These are phyloP conservation scores for Cadophora malorum DNA, from an alignment of 2,329 filamentous ascomycete genomes.

Conservation along the genomic window DNA sequence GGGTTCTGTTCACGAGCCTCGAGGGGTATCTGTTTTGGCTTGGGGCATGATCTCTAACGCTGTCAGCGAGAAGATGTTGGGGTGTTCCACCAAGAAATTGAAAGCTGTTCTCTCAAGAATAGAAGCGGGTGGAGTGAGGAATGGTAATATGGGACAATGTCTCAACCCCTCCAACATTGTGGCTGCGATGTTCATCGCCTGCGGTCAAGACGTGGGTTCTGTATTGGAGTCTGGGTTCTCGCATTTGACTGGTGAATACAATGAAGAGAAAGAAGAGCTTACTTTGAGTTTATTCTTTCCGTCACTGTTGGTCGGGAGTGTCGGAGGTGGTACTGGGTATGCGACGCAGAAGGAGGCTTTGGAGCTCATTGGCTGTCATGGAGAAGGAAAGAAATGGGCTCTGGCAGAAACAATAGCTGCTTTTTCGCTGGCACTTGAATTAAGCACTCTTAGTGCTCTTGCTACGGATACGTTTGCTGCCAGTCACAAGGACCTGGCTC, in stretches of 20 bases:
- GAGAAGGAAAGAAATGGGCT: constrained; percentile 37
- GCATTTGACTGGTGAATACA: constrained; percentile 38
- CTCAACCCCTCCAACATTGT: constrained; percentile 37
- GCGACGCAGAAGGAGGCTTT: constrained; percentile 41
- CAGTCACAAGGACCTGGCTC: constrained; percentile 34
- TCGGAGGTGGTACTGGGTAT: constrained; percentile 41
- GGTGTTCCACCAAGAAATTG: constrained; percentile 31
- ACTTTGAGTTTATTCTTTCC: constrained; percentile 40
- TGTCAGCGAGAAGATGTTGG: constrained; percentile 34
- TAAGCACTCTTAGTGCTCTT: constrained; percentile 39
- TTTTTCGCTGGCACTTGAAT: constrained; percentile 42
- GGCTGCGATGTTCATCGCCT: constrained; percentile 40
- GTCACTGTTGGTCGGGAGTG: constrained; percentile 40
- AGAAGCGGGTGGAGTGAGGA: constrained; percentile 35
- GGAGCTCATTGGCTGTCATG: constrained; percentile 38
- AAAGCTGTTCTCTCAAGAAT: constrained; percentile 23
- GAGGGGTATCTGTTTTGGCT: constrained; percentile 41
- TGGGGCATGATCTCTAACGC: constrained; percentile 38
- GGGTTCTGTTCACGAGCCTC: constrained; percentile 36
- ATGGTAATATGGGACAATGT: constrained; percentile 34
- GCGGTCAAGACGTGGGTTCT: constrained; percentile 39
- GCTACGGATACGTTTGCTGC: constrained; percentile 37
- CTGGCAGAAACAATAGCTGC: constrained; percentile 41
- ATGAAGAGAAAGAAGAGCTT: constrained; percentile 35
- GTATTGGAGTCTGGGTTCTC: constrained; percentile 37